Base-by-base conservation (phyloP, 2,329 filamentous ascomycete genomes). In the Pseudogymnoascus sp. region DNA sequence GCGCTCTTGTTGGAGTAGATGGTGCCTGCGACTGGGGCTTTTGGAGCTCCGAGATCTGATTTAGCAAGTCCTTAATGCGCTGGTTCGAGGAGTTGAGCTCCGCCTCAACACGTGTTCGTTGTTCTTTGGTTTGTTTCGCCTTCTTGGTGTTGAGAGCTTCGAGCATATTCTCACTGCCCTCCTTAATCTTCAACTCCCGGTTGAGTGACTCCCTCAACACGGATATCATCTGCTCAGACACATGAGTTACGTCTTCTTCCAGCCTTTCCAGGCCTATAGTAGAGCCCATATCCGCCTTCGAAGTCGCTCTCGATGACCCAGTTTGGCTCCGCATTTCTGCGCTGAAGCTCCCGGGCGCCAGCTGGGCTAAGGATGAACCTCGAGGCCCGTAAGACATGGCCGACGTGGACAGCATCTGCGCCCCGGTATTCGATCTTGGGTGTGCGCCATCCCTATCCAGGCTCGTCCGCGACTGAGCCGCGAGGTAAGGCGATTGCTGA, bases 101-200 rank as follows among this genome's bases (percentile, higher is more conserved):
- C 59, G 89, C 88, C 77, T 99, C 90, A 29, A 92, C 89, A 68
- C 84, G 82, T 64, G 83, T 79, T 48, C 90, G 84, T 72, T 93
- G 90, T 64, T 93, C 93, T 72, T 92, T 95, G 65, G 89, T 89
- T 74, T 97, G 93, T 76, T 97, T 99, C 52, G 90, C 88, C 74
- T 96, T 97, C 76, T 99, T 99, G 48, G 87, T 84, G 73, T 97
- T 91, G 67, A 99, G 78, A 10, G 94, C 94, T 77, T 99, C 94
- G 39, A 99, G 80, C 84, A 99, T 87, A 73, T 99, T 99, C 79
- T 99, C 94, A 63, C 93, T 97, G 18, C 94, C 94, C 70, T 93
- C 89, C 75, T 96, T 97, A 73, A 99, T 97, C 80, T 97, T 97
- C 77, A 92, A 87, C 77, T 99, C 95, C 70, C 95, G 93, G 68